Evolutionary conservation across 768 basidiomycete genomes (phyloP), one percentile per base, ranked within the genome.

Genomic region (Pleurotus sapidus): DNA sequence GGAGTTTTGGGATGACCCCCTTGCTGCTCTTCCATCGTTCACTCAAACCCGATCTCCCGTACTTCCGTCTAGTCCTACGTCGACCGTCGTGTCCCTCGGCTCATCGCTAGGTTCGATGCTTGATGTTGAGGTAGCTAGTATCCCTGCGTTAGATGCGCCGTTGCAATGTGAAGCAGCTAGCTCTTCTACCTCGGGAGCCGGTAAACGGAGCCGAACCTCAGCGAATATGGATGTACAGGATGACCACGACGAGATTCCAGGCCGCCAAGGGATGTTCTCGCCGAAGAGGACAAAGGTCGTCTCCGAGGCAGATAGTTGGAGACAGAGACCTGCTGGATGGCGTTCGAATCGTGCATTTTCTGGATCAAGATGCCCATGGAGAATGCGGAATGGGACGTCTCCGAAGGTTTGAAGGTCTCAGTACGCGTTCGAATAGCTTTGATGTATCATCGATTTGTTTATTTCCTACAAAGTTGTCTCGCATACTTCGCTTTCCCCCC

Each of bases 1-100:
- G 39, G 9, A 54, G 27, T 54, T 54, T n/a, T 54, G 51, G 51
- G 51, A 54, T 40, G 51, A 54, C n/a, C 51, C 39, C 2, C n/a
- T 18, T 42, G n/a, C 14, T 39, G 15, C 51, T 11, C 14, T 54
- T 11, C 24, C 46, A 8, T 17, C 46, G 14, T 54, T 38, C 39
- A 20, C 51, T 8, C 27, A 54, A 17, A 54, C 37, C 39, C 51
- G 42, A 23, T 45, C 42, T 6, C 30, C 30, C 9, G 30, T 34
- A 11, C 11, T 45, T 17, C 20, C 20, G 20, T 45, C 42, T n/a
- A 45, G 42, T 45, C 42, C 42, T 23, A 45, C 20, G 11, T 6
- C 9, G 9, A 23, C 42, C 15, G 42, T 45, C n/a, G 42, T 45
- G 9, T 45, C 42, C 20, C n/a, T 45, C n/a, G 42, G 42, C 15